A percentile compares a stretch with the other conserved stretches of the same genome.
Conservation (phyloP, 2,329 filamentous ascomycete genomes). For the Lecanosticta acicola region DNA sequence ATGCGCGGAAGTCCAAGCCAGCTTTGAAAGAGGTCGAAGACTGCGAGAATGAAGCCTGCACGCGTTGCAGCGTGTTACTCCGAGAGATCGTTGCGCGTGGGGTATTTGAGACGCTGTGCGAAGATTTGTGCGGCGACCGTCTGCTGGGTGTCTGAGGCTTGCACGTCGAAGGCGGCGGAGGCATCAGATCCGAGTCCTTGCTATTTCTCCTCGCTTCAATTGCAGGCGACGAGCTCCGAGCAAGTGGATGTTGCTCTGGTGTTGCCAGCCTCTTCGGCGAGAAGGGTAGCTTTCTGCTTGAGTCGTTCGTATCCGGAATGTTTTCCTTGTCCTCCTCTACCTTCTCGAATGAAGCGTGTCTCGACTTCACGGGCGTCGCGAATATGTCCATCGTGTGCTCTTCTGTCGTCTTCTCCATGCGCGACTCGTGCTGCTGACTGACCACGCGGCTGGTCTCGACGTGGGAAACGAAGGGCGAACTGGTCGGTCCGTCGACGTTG, state of each 20-base stretch:
- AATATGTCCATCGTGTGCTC: conserved; percentile 17
- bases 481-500: conserved; percentile 37
- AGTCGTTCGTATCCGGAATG: conserved; percentile 17
- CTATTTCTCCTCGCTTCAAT: conserved; percentile 20
- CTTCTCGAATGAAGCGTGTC: conserved; percentile 5
- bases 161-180: conserved; percentile 27
- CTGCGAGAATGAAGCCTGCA: conserved; percentile 5
- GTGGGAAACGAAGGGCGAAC: conserved; percentile 46
- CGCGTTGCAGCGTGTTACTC: conserved; percentile 11
- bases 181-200: conserved; percentile 28
- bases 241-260: conserved; percentile 18
- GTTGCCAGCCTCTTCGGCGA: conserved; percentile 22
- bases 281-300: conserved; percentile 20
- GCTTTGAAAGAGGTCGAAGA: conserved; percentile 19
- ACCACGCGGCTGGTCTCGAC: conserved; percentile 32
- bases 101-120: conserved; percentile 23
- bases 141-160: conserved; percentile 26
- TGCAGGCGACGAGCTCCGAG: conserved; percentile 6
- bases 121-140: conserved; percentile 25
- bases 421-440: conserved; percentile 27
- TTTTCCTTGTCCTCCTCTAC: conserved; percentile 31
- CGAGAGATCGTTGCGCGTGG: conserved; percentile 20
- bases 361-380: conserved; percentile 14
- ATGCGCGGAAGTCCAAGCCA: conserved; percentile 22
- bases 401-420: conserved; percentile 14